These are phyloP conservation scores for Mortierella sp. DNA, from an alignment of 371 early-diverging fungal species.

Conservation along the genomic window DNA sequence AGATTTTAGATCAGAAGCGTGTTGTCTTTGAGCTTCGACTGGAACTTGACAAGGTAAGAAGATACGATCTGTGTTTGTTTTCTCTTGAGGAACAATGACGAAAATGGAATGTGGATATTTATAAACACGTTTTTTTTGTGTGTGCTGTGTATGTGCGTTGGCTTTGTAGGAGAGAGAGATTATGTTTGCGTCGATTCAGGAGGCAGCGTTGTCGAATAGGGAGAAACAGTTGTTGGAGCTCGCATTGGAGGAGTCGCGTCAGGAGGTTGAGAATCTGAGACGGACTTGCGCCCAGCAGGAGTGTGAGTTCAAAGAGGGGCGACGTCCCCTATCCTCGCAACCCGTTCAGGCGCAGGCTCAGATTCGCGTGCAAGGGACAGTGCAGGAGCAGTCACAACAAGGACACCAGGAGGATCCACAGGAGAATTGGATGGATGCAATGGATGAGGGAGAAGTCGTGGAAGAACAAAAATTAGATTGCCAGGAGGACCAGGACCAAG, in stretches of 20 bases:
- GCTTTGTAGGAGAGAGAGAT: constrained; percentile 27
- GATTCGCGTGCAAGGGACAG: background rate
- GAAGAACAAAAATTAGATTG: background rate
- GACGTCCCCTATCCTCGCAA: background rate
- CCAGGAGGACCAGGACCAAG: background rate
- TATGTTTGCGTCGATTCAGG: constrained; percentile 32
- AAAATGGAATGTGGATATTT: background rate
- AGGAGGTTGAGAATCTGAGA: constrained; percentile 17
- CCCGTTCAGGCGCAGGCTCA: background rate
- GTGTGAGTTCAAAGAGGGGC: background rate
- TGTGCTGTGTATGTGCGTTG: background rate
- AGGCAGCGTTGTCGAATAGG: constrained; percentile 31
- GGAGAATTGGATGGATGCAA: background rate
- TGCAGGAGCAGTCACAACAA: background rate
- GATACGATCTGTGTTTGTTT: background rate
- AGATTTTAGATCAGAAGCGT: background rate
- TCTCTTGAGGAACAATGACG: background rate
- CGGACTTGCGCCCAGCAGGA: background rate
- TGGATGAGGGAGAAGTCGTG: background rate
- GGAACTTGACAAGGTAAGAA: constrained; percentile 24
- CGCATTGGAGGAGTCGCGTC: constrained; percentile 15
- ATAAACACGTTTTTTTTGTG: background rate
- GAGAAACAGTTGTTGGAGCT: constrained; percentile 26
- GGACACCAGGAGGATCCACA: background rate
- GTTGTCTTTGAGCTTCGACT: constrained; percentile 3